Percentiles rank a stretch among this genome's conserved stretches.
Conservation (phyloP, 768 basidiomycete species). For the Pulveroboletus ravenelii region DNA sequence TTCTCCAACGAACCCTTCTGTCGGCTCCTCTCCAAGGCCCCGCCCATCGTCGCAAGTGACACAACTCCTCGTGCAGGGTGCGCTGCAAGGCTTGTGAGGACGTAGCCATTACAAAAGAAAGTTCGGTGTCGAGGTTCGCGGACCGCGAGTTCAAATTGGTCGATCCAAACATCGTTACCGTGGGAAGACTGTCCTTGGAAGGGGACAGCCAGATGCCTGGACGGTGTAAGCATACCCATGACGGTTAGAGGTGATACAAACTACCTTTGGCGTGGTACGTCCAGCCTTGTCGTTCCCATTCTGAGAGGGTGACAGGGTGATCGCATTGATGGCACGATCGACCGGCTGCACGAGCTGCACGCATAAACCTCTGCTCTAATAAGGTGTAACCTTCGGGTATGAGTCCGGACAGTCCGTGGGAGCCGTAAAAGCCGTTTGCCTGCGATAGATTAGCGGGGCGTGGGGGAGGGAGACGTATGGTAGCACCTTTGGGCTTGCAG, state of each 20-base stretch:
- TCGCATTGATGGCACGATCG: constrained; percentile 27
- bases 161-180: constrained; percentile 85
- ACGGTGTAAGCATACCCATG: neutral
- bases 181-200: constrained; percentile 43
- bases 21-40: constrained; percentile 55
- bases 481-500: constrained; percentile 79
- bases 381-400: constrained; percentile 95
- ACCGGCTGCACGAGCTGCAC: constrained; percentile 48
- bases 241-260: neutral
- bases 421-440: constrained; percentile 96
- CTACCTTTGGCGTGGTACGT: constrained; percentile 98
- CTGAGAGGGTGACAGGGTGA: constrained; percentile 63
- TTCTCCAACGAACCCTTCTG: constrained; percentile 57
- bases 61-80: constrained; percentile 51
- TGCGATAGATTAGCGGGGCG: constrained; percentile 28
- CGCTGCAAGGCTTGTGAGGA: constrained; percentile 49
- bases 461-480: neutral
- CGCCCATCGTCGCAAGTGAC: constrained; percentile 45
- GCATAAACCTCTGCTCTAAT: constrained; percentile 81
- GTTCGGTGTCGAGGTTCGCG: constrained; percentile 83
- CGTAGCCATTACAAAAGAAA: constrained; percentile 81
- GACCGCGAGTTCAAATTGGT: constrained; percentile 94
- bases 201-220: constrained; percentile 85
- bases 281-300: constrained; percentile 90
- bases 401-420: constrained; percentile 82